These are phyloP conservation scores for Melampsora occidentalis DNA, from an alignment of 1,284 basidiomycete genomes.

Conservation along the genomic window DNA sequence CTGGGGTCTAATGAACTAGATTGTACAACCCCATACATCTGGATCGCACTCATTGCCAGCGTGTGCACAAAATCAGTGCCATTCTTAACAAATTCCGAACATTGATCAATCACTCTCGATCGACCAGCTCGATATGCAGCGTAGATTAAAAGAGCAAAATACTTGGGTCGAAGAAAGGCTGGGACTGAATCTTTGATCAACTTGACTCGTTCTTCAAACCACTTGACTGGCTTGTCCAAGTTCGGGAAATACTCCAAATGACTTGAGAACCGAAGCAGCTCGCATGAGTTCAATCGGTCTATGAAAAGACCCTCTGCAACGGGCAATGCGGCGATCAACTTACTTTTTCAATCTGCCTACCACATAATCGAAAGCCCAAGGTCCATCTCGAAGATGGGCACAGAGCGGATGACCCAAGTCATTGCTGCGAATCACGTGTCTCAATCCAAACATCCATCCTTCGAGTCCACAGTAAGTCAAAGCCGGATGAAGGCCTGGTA, in stretches of 20 bases:
- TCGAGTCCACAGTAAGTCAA: slow-evolving; percentile 86
- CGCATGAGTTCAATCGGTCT: neutral
- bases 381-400: slow-evolving; percentile 75
- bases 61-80: slow-evolving; percentile 86
- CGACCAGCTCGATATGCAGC: slow-evolving; percentile 86
- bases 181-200: slow-evolving; percentile 70
- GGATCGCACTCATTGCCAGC: slow-evolving; percentile 77
- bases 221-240: slow-evolving; percentile 67
- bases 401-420: slow-evolving; percentile 88
- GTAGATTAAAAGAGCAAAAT: slow-evolving; percentile 82
- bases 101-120: slow-evolving; percentile 74
- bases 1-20: slow-evolving; percentile 74
- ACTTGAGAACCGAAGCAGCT: slow-evolving; percentile 55
- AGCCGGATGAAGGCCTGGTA: slow-evolving; percentile 66
- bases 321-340: slow-evolving; percentile 51
- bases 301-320: neutral
- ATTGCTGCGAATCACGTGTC: slow-evolving; percentile 76
- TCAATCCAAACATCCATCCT: slow-evolving; percentile 87
- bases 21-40: slow-evolving; percentile 85
- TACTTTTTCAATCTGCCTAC: slow-evolving; percentile 69
- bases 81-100: slow-evolving; percentile 74
- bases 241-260: slow-evolving; percentile 68
- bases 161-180: slow-evolving; percentile 84
- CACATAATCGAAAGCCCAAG: slow-evolving; percentile 86
- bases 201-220: slow-evolving; percentile 80